phyloP scores from a whole-genome alignment of 1,139 yeast species.

The Zygosaccharomyces sapae region DNA sequence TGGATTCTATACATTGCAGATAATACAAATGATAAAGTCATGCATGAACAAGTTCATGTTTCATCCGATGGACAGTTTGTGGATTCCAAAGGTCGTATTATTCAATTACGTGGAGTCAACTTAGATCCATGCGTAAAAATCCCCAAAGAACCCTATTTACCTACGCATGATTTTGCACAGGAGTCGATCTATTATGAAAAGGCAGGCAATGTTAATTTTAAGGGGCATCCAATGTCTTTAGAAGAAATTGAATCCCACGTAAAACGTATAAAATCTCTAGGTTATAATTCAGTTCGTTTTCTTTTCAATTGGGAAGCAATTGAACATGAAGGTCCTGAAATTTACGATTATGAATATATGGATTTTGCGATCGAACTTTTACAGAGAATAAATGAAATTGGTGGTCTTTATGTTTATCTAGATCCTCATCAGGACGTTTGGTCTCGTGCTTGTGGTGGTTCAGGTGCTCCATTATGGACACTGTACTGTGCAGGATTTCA shows the following conservation, averaged over 20 bases:
- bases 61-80: conserved; percentile 51
- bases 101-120: conserved; percentile 76
- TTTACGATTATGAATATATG: conserved; percentile 72
- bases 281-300: conserved; percentile 74
- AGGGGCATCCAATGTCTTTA: conserved; percentile 75
- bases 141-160: conserved; percentile 56
- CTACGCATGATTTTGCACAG: conserved; percentile 48
- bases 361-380: conserved; percentile 65
- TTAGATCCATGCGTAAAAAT: conserved; percentile 72
- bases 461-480: conserved; percentile 96
- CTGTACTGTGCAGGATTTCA: conserved; percentile 90
- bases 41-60: conserved; percentile 17
- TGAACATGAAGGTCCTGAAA: conserved; percentile 84
- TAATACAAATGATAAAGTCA: background rate
- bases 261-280: conserved; percentile 68
- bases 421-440: conserved; percentile 96
- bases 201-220: conserved; percentile 72
- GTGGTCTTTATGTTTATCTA: conserved; percentile 74
- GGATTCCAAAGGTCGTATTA: conserved; percentile 55
- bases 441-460: conserved; percentile 89
- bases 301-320: conserved; percentile 89
- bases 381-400: conserved; percentile 52
- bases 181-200: conserved; percentile 50
- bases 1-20: too few species aligned
- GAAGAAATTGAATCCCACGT: conserved; percentile 70